Evolutionary conservation across 345 rosid species (phyloP).

Genomic region (Microthlaspi erraticum): DNA sequence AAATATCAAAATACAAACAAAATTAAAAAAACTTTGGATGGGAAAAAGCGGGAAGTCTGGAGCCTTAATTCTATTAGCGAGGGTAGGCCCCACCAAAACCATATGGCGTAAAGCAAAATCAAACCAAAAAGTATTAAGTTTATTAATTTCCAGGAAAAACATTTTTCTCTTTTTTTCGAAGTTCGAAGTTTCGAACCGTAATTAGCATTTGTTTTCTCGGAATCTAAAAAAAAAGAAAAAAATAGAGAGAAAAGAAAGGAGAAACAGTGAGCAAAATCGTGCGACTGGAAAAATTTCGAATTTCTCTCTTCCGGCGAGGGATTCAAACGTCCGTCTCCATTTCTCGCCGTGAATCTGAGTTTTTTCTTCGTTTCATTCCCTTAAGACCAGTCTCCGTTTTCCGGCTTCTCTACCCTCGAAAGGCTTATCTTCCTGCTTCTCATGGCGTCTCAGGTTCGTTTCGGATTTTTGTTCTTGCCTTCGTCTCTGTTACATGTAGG

Average conservation of each 20-base stretch:
- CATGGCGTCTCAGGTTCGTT: constrained; percentile 45
- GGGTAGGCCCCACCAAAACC: constrained; percentile 37
- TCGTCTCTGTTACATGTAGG: constrained; percentile 6
- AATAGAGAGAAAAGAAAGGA: constrained; percentile 23
- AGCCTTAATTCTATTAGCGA: neutral
- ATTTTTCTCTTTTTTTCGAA: constrained; percentile 17
- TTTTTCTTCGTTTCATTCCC: neutral
- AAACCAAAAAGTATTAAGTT: constrained; percentile 12
- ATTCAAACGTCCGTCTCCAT: constrained; percentile 28
- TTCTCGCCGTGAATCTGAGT: constrained; percentile 35
- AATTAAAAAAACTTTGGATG: constrained; percentile 10
- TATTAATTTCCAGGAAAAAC: constrained; percentile 25
- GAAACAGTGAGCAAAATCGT: constrained; percentile 40
- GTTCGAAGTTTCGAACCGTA: constrained; percentile 31
- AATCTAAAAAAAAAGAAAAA: constrained; percentile 21
- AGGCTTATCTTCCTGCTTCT: constrained; percentile 34
- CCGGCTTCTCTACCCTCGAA: constrained; percentile 1
- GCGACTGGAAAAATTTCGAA: constrained; percentile 40
- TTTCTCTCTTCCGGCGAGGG: constrained; percentile 42
- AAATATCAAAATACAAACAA: neutral
- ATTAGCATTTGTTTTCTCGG: constrained; percentile 40
- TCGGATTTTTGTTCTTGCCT: neutral
- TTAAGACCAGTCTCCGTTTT: constrained; percentile 1
- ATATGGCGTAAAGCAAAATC: constrained; percentile 42
- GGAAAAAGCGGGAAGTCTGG: constrained; percentile 37